Base-by-base conservation (phyloP, 1,284 basidiomycete species). In the Leccinum pallidistipes region DNA sequence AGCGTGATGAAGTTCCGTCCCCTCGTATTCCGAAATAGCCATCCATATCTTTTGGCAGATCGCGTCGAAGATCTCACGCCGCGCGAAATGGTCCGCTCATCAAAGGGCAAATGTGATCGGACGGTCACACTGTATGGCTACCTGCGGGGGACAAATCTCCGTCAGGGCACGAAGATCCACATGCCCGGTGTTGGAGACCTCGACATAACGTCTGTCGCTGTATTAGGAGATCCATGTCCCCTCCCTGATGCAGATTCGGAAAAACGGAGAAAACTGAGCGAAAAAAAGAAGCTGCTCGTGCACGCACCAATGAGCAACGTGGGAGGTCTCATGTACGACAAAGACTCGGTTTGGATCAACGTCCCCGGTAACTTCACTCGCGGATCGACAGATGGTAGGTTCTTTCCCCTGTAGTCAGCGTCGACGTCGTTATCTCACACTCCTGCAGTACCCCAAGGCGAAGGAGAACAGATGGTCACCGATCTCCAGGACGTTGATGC, bases 271-370 rank as follows among this genome's bases (percentile, higher is more conserved):
- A 95, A 93, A 75, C 81, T 99, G 73, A 96, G 92, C 68, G 97
- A 99, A 76, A 97, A 97, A 81, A 93, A 92, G 74, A 97, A 94
- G 74, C 72, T 92, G 31, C 79, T 98, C 4, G 89, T 98, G 7
- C 95, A 99, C 76, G 97, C 97, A 7, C 97, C 97, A 1, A 98
- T 99, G 97, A 97, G 94, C 74, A 97, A 98, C 71, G 91, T 98
- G 2, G 97, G 97, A 21, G 97, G 97, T 8, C 88, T 99, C 63
- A 89, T 94, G 79, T 98, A 97, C 72, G 97, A 99, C 80, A 98
- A 98, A 76, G 97, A 99, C 71, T 95, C 96, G 1, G 96, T 99
- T 2, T 99, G 94, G 81, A 92, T 99, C 68, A 98, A 98, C 71
- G 96, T 98, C 3, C 93, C 94, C 4, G 97, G 97, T 1, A 95